A percentile compares a stretch with the other conserved stretches of the same genome.
These are phyloP conservation scores for Verticillium albo-atrum DNA, from an alignment of 2,329 filamentous ascomycete genomes.

Conservation along the genomic window DNA sequence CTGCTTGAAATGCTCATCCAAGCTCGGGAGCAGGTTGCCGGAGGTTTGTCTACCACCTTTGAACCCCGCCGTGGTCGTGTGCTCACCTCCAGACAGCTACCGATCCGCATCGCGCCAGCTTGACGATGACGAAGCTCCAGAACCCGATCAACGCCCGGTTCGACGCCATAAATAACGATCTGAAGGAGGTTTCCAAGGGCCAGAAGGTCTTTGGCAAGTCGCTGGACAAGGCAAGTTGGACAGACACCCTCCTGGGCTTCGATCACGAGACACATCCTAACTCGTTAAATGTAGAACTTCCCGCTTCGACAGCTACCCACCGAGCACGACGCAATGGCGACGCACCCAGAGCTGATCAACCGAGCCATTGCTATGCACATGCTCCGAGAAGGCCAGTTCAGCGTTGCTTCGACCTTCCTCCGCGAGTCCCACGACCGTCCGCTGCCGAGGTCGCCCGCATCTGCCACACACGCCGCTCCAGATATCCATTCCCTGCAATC, in stretches of 20 bases:
- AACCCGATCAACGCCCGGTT: slow-evolving; percentile 79
- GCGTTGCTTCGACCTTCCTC: slow-evolving; percentile 80
- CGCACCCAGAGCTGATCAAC: slow-evolving; percentile 53
- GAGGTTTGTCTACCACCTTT: slow-evolving; percentile 44
- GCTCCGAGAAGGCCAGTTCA: slow-evolving; percentile 89
- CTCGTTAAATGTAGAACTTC: slow-evolving; percentile 21
- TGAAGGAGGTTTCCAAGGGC: slow-evolving; percentile 78
- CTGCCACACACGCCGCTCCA: slow-evolving; percentile 16
- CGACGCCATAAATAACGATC: slow-evolving; percentile 71
- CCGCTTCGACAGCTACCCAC: slow-evolving; percentile 62
- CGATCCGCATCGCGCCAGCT: slow-evolving; percentile 66
- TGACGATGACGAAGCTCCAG: slow-evolving; percentile 79
- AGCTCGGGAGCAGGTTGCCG: slow-evolving; percentile 69
- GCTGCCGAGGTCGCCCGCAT: slow-evolving; percentile 11
- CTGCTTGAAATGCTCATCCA: slow-evolving; percentile 73
- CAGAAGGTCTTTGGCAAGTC: slow-evolving; percentile 82
- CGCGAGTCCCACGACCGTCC: slow-evolving; percentile 55
- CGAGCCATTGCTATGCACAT: slow-evolving; percentile 91
- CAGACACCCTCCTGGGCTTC: not conserved
- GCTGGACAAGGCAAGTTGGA: slow-evolving; percentile 69
- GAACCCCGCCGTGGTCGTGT: slow-evolving; percentile 8
- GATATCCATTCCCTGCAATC: slow-evolving; percentile 57
- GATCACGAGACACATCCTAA: slow-evolving; percentile 10
- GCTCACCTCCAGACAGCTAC: slow-evolving; percentile 21
- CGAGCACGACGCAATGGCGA: slow-evolving; percentile 62